phyloP scores from a whole-genome alignment of 2,329 filamentous ascomycete species.

The Pestalotiopsis sp. region DNA sequence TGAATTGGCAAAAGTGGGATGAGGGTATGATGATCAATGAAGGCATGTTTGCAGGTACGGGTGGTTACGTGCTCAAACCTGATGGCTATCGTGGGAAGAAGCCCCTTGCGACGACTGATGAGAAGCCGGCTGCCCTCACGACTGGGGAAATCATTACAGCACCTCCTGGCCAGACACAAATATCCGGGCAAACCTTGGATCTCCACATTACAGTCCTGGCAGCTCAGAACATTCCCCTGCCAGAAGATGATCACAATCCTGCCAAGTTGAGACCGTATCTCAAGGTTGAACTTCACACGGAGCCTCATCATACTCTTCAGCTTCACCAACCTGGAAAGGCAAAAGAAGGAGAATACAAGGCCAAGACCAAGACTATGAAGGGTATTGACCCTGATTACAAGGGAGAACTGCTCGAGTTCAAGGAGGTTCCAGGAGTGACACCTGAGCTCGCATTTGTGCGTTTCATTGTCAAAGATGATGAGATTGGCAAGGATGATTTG shows the following conservation, averaged over 20 bases:
- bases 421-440: constrained; percentile 57
- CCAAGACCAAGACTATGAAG: constrained; percentile 58
- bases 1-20: constrained; percentile 93
- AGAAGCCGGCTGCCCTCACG: constrained; percentile 26
- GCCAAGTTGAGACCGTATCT: constrained; percentile 77
- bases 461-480: constrained; percentile 88
- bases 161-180: constrained; percentile 29
- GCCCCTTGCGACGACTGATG: constrained; percentile 18
- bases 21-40: constrained; percentile 96
- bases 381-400: constrained; percentile 67
- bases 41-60: constrained; percentile 83
- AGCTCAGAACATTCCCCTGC: constrained; percentile 75
- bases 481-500: constrained; percentile 76
- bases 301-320: constrained; percentile 41
- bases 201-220: constrained; percentile 76
- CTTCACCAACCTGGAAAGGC: constrained; percentile 50
- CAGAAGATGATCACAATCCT: constrained; percentile 49
- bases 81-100: constrained; percentile 51
- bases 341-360: constrained; percentile 62
- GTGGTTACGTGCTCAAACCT: constrained; percentile 88
- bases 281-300: constrained; percentile 82
- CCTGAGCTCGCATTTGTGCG: constrained; percentile 74
- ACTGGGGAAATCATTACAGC: constrained; percentile 20
- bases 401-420: constrained; percentile 61
- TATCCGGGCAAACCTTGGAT: constrained; percentile 63